Percentiles rank a stretch among this genome's conserved stretches.
Conservation (phyloP, 148 eudicot genomes). For the Rhododendron williamsianum region DNA sequence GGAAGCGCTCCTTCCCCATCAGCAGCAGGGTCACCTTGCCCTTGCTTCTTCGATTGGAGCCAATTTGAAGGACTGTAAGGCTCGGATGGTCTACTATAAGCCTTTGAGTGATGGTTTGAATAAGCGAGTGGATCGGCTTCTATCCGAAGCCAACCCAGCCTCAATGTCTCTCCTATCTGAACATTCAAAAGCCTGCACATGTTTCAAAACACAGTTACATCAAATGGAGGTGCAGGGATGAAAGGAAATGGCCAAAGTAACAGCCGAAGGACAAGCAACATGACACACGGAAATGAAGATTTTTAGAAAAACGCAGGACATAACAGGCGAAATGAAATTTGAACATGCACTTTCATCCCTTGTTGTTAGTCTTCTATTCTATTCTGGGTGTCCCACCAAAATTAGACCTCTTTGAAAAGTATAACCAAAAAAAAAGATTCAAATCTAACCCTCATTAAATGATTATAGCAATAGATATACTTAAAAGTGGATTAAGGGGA, state of each 20-base stretch:
- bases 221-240: neutral
- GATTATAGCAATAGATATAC: neutral
- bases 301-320: neutral
- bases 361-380: neutral
- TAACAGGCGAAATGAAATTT: neutral
- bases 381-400: neutral
- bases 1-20: slow-evolving; percentile 55
- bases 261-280: neutral
- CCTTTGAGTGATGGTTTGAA: slow-evolving; percentile 60
- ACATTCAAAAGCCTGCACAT: slow-evolving; percentile 64
- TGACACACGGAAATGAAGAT: neutral
- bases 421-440: neutral
- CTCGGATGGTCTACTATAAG: slow-evolving; percentile 60
- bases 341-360: neutral
- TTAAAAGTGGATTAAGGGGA: neutral
- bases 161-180: slow-evolving; percentile 81
- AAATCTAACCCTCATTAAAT: neutral
- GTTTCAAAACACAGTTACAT: slow-evolving; percentile 1
- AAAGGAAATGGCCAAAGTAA: neutral
- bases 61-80: slow-evolving; percentile 52
- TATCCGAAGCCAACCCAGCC: slow-evolving; percentile 80
- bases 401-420: neutral
- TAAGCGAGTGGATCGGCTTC: slow-evolving; percentile 83
- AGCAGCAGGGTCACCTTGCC: slow-evolving; percentile 28
- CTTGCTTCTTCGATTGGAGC: slow-evolving; percentile 79